phyloP scores from a whole-genome alignment of 176 grass and related monocot genomes.

The Puya raimondii region DNA sequence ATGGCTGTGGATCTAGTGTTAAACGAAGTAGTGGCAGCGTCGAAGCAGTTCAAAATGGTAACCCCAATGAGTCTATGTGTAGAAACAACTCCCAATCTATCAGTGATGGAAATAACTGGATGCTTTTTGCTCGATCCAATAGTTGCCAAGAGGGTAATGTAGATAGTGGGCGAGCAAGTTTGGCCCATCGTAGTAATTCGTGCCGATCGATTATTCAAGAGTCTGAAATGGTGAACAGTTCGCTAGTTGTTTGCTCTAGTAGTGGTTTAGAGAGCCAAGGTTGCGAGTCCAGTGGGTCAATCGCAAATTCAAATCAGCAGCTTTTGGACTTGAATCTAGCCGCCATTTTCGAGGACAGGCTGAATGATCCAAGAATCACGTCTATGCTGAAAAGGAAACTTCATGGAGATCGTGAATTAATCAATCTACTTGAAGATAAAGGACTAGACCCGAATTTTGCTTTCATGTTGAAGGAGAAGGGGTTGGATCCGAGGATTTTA shows the following conservation, averaged over 20 bases:
- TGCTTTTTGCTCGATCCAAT: slow-evolving; percentile 75
- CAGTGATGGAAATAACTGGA: slow-evolving; percentile 50
- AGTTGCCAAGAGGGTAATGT: slow-evolving; percentile 94
- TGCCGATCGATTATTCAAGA: slow-evolving; percentile 88
- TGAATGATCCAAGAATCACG: slow-evolving; percentile 90
- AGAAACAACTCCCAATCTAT: slow-evolving; percentile 52
- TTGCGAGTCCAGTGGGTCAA: slow-evolving; percentile 65
- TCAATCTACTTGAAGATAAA: slow-evolving; percentile 95
- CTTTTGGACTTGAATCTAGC: slow-evolving; percentile 82
- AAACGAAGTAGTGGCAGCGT: slow-evolving; percentile 94
- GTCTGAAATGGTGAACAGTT: slow-evolving; percentile 46
- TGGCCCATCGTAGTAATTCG: slow-evolving; percentile 82
- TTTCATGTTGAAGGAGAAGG: slow-evolving; percentile 96
- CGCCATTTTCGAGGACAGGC: slow-evolving; percentile 72
- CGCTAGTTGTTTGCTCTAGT: slow-evolving; percentile 53
- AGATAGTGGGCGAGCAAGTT: slow-evolving; percentile 64
- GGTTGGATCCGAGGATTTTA: slow-evolving; percentile 90
- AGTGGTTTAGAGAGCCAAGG: slow-evolving; percentile 70
- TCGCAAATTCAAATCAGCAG: slow-evolving; percentile 51
- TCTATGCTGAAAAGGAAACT: slow-evolving; percentile 95
- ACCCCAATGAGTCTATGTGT: slow-evolving; percentile 52
- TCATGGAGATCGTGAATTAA: slow-evolving; percentile 71
- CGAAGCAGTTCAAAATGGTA: slow-evolving; percentile 70
- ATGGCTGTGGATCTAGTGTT: slow-evolving; percentile 95
- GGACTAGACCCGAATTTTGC: slow-evolving; percentile 98